Conservation (phyloP, 2,329 filamentous ascomycete genomes). For the Phoma sp. region DNA sequence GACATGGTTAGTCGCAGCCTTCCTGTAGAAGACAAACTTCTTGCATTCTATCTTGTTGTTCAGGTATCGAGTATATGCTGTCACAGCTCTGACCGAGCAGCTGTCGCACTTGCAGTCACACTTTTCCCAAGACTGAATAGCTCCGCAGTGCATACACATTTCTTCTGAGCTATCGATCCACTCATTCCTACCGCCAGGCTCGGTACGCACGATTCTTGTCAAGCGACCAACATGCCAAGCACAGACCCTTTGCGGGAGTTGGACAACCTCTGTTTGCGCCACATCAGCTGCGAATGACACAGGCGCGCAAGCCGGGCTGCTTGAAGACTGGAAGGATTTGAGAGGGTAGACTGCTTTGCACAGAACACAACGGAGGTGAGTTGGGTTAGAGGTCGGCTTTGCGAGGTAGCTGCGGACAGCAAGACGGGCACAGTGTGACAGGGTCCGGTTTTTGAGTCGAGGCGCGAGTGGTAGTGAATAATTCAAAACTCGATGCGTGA, state of each 20-base stretch:
- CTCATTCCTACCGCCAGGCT: constrained; percentile 30
- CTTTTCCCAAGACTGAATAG: constrained; percentile 32
- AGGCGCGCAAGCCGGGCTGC: constrained; percentile 36
- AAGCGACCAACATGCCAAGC: constrained; percentile 45
- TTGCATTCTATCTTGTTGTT: constrained; percentile 36
- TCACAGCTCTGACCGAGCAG: constrained; percentile 35
- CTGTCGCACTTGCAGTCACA: constrained; percentile 43
- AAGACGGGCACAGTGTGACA: constrained; percentile 38
- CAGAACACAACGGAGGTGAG: constrained; percentile 37
- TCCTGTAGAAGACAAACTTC: constrained; percentile 36
- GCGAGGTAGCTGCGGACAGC: constrained; percentile 40
- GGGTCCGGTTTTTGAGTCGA: constrained; percentile 17
- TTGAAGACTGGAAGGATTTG: constrained; percentile 41
- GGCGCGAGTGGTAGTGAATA: constrained; percentile 29
- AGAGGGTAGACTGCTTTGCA: constrained; percentile 42
- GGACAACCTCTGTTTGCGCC: constrained; percentile 29
- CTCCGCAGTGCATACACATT: constrained; percentile 49
- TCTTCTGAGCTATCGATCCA: constrained; percentile 35
- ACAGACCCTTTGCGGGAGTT: constrained; percentile 42
- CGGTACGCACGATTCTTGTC: constrained; percentile 29
- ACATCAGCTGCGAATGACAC: constrained; percentile 7
- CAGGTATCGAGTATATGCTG: constrained; percentile 43
- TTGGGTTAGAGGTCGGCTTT: constrained; percentile 17
- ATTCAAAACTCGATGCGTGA: constrained; percentile 44
- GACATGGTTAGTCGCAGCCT: neutral